phyloP scores from a whole-genome alignment of 192 early-diverging fungal genomes.

The Backusella circina region DNA sequence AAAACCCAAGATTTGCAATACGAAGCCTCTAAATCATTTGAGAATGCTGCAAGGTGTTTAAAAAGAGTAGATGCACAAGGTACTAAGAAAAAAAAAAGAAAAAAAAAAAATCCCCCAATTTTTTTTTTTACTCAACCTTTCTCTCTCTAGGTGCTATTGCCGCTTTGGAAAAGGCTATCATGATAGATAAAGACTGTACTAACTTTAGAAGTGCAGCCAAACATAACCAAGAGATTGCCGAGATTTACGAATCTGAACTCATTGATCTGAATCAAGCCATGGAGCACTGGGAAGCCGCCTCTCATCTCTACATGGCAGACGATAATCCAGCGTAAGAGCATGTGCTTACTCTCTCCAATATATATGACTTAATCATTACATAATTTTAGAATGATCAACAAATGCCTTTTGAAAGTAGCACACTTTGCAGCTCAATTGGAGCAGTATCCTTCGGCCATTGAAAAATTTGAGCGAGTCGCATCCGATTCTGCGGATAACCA shows the following conservation, averaged over 20 bases:
- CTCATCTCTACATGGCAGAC: conserved; percentile 87
- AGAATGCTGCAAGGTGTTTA: conserved; percentile 85
- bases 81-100: conserved; percentile 7
- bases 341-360: not conserved
- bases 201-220: conserved; percentile 41
- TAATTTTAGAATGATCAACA: conserved; percentile 70
- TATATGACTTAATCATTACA: not conserved
- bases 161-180: conserved; percentile 72
- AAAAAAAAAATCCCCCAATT: no score
- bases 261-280: conserved; percentile 52
- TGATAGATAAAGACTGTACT: conserved; percentile 87
- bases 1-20: conserved; percentile 68
- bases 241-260: conserved; percentile 81
- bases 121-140: not conserved
- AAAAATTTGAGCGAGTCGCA: conserved; percentile 86
- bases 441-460: conserved; percentile 83
- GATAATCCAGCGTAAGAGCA: conserved; percentile 75
- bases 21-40: conserved; percentile 79
- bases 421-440: conserved; percentile 84
- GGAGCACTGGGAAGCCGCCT: conserved; percentile 85
- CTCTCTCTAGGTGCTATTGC: conserved; percentile 48
- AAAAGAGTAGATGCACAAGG: conserved; percentile 80
- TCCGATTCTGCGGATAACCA: conserved; percentile 79
- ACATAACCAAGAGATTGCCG: conserved; percentile 28
- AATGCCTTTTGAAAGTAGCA: conserved; percentile 88